Conservation (phyloP, 1,284 basidiomycete genomes). For the Cryptococcus sp. region DNA sequence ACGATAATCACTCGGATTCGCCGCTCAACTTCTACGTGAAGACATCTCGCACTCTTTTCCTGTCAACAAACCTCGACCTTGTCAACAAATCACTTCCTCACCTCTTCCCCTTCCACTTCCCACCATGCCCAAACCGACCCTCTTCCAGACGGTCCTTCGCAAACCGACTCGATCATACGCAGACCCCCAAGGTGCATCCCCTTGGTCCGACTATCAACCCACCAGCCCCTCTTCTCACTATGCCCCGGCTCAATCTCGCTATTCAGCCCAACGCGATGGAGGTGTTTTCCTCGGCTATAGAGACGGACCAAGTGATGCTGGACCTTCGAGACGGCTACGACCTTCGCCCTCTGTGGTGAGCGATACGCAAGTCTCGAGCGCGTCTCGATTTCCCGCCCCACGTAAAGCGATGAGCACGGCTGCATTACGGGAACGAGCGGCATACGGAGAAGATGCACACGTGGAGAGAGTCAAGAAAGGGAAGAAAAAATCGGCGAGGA, state of each 20-base stretch:
- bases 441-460: background rate
- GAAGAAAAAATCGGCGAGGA: conserved; percentile 13
- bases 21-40: too few relatives aligned
- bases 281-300: conserved; percentile 14
- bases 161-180: conserved; percentile 41
- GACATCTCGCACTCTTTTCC: background rate
- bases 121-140: conserved; percentile 39
- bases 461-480: conserved; percentile 19
- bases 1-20: too few relatives aligned
- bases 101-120: background rate
- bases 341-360: conserved; percentile 10
- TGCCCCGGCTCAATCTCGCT: conserved; percentile 8
- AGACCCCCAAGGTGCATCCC: conserved; percentile 24
- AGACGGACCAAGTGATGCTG: conserved; percentile 2
- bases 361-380: conserved; percentile 4
- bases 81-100: background rate
- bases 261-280: conserved; percentile 8
- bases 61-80: background rate
- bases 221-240: conserved; percentile 1
- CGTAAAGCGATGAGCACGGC: conserved; percentile 18
- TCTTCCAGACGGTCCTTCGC: conserved; percentile 33
- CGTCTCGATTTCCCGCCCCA: conserved; percentile 24
- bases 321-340: background rate
- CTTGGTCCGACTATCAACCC: conserved; percentile 21
- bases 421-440: conserved; percentile 10